These are phyloP conservation scores for Bothriochloa decipiens DNA, from an alignment of 176 grass and related monocot genomes.

Conservation along the genomic window DNA sequence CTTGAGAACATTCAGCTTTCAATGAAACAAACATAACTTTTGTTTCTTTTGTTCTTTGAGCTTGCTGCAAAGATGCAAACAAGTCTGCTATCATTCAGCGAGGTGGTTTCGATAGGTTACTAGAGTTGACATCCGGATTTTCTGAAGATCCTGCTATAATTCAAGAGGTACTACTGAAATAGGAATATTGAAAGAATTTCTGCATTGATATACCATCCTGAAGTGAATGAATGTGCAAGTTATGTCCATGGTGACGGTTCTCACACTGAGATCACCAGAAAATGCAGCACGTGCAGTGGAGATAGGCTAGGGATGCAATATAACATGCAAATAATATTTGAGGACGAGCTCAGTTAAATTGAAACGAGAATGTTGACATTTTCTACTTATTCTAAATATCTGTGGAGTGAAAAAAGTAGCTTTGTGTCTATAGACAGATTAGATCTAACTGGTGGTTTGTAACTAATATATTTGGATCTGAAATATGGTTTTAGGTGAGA, in stretches of 20 bases:
- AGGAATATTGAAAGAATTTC: constrained; percentile 24
- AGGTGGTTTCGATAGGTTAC: constrained; percentile 72
- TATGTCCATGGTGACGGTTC: constrained; percentile 77
- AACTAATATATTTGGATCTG: too few relatives aligned
- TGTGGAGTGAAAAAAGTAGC: too few relatives aligned
- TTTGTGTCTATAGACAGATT: too few relatives aligned
- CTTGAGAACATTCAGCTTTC: constrained; percentile 1
- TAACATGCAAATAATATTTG: too few relatives aligned
- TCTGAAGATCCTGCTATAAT: constrained; percentile 79
- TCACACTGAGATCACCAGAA: constrained; percentile 84
- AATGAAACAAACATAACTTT: constrained; percentile 31
- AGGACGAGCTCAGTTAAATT: too few relatives aligned
- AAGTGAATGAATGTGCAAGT: constrained; percentile 52
- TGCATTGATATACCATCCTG: neutral
- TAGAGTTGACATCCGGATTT: constrained; percentile 74
- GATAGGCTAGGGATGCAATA: constrained; percentile 63
- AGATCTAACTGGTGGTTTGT: too few relatives aligned
- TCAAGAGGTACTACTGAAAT: constrained; percentile 69
- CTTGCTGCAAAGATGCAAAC: constrained; percentile 84
- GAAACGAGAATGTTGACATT: too few relatives aligned
- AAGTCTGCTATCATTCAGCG: constrained; percentile 77
- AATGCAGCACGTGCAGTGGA: constrained; percentile 77
- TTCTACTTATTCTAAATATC: too few relatives aligned
- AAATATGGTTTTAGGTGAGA: too few relatives aligned
- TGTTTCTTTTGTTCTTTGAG: constrained; percentile 50